Evolutionary conservation across 140 eudicot genomes (phyloP).

Genomic region (Erigeron philadelphicus): DNA sequence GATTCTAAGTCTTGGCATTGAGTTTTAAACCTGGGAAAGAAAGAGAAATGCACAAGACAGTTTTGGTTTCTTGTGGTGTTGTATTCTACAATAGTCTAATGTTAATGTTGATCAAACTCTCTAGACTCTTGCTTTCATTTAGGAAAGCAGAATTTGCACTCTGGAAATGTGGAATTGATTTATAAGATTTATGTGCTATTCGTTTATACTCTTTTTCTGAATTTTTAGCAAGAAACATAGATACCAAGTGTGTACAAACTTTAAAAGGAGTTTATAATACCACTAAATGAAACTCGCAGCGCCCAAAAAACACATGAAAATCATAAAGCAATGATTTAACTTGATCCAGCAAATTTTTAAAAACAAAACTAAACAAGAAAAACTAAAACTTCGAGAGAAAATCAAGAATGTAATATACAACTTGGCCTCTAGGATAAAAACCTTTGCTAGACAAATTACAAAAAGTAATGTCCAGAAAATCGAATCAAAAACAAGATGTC

Average conservation of each 20-base stretch:
- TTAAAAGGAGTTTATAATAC: too few species aligned
- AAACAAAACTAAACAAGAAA: too few species aligned
- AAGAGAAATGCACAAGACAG: not conserved
- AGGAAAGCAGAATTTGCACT: not conserved
- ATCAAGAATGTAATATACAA: not conserved
- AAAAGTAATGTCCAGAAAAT: not conserved
- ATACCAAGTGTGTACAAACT: too few species aligned
- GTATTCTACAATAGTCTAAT: not conserved
- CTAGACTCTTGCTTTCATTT: not conserved
- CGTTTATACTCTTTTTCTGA: not conserved
- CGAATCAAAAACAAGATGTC: conserved; percentile 15
- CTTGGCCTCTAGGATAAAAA: not conserved
- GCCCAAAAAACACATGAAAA: too few species aligned
- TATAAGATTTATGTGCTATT: not conserved
- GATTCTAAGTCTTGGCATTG: not conserved
- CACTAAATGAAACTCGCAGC: too few species aligned
- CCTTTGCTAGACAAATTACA: not conserved
- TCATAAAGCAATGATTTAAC: too few species aligned
- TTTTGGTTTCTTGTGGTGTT: conserved; percentile 25
- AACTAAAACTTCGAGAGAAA: not conserved
- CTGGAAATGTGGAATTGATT: not conserved
- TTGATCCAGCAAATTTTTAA: too few species aligned
- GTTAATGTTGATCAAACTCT: conserved; percentile 16
- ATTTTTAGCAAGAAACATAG: not conserved
- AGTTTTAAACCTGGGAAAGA: not conserved